Evolutionary conservation across 805 yeast species (phyloP), one percentile per base, ranked within the genome.

Genomic region (Myxozyma sirexii): DNA sequence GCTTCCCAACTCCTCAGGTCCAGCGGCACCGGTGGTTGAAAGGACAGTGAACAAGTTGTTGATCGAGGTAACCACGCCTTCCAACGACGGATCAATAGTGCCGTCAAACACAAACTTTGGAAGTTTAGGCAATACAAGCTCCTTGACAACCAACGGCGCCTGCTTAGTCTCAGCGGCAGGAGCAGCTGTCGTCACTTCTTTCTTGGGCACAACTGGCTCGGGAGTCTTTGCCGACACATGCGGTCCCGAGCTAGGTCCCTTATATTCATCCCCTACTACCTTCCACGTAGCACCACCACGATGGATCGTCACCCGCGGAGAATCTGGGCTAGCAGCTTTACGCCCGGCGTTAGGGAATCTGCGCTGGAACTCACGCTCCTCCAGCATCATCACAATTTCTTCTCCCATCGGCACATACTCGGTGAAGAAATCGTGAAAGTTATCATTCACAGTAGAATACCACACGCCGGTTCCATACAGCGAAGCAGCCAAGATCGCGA

Each of bases 391-490:
- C 31, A 86, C 79, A 31, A 81, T 73, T 23, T 74, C 72, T 67
- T 84, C 87, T 39, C 84, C 88, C 52, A 80, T 77, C 19, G 94
- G 94, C 46, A 86, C 81, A 59, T 80, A 81, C 64, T 84, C 85
- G 23, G 84, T 77, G 72, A 84, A 86, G 47, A 77, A 64, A 65
- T 86, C 89, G 65, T 83, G 85, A 70, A 85, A 79, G 17, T 81
- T 76, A 65, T 85, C 87, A 68, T 79, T 79, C 62, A 81, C 75
- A 31, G 83, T 75, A 13, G 90, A 77, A 57, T 80, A 74, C 54
- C 80, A 82, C n/a, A 84, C 80, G 54, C 88, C 90, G 37, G 80
- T 84, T 37, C 82, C 84, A 65, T 85, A 86, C 26, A 81, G 70
- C 2, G 74, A 69, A 2, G 75, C 67, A 10, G 68, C 69, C 3